Conservation (phyloP, 192 early-diverging fungal genomes). For the Coemansia sp. region DNA sequence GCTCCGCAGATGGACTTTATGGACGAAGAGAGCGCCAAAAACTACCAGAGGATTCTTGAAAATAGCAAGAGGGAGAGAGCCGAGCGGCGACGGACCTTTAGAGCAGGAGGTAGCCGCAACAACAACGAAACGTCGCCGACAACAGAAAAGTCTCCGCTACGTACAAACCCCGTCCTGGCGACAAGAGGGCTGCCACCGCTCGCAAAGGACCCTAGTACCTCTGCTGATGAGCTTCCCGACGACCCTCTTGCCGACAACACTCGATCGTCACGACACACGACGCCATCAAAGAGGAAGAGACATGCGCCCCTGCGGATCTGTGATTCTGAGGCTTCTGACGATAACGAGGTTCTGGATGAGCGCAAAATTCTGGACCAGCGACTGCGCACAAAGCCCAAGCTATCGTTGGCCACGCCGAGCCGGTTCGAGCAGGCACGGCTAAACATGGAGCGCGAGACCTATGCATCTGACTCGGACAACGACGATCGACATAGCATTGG, state of each 20-base stretch:
- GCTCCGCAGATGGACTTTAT: slow-evolving; percentile 33
- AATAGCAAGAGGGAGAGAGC: slow-evolving; percentile 2
- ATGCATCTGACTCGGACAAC: slow-evolving; percentile 27
- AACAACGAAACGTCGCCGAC: not conserved
- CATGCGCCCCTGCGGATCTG: slow-evolving; percentile 13
- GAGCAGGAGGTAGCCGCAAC: not conserved
- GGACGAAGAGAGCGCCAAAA: slow-evolving; percentile 50
- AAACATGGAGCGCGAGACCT: slow-evolving; percentile 7
- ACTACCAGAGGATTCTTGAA: slow-evolving; percentile 35
- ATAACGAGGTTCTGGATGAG: slow-evolving; percentile 24
- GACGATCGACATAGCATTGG: slow-evolving; percentile 1
- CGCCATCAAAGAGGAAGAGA: not conserved
- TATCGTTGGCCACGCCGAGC: not conserved
- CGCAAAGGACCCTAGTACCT: not conserved
- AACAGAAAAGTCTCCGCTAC: not conserved
- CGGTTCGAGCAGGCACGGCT: slow-evolving; percentile 39
- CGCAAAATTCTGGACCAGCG: slow-evolving; percentile 22
- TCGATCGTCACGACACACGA: not conserved
- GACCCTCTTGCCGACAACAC: slow-evolving; percentile 16
- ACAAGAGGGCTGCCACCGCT: not conserved
- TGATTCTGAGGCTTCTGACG: slow-evolving; percentile 36
- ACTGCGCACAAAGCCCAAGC: slow-evolving; percentile 25
- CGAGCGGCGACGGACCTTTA: slow-evolving; percentile 1
- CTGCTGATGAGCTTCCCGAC: slow-evolving; percentile 23
- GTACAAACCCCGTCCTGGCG: not conserved